Percentiles rank a stretch among this genome's conserved stretches.
These are phyloP conservation scores for Malus fusca DNA, from an alignment of 306 rosid genomes.

Conservation along the genomic window DNA sequence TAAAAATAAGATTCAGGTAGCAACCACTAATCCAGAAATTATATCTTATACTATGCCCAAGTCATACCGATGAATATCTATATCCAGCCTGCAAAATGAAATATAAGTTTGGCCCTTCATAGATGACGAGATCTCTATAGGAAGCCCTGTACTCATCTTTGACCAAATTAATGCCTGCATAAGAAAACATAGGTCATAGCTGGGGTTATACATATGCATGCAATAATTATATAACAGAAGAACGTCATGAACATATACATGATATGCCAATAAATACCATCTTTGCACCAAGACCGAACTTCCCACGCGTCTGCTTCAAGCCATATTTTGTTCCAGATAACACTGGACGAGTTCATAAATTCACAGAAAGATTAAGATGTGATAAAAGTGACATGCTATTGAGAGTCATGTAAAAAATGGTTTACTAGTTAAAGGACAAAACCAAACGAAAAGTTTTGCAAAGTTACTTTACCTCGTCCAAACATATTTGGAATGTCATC, in stretches of 20 bases:
- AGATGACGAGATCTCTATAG: slow-evolving; percentile 81
- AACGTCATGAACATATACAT: slow-evolving; percentile 12
- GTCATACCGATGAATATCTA: slow-evolving; percentile 82
- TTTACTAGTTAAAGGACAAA: neutral
- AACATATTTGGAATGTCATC: slow-evolving; percentile 98
- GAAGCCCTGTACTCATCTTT: slow-evolving; percentile 98
- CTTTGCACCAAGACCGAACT: slow-evolving; percentile 98
- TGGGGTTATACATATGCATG: neutral
- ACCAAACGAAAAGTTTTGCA: slow-evolving; percentile 15
- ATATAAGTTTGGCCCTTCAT: slow-evolving; percentile 67
- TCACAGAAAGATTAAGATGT: slow-evolving; percentile 19
- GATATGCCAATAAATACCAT: slow-evolving; percentile 49
- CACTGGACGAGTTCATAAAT: slow-evolving; percentile 44
- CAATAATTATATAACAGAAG: slow-evolving; percentile 1
- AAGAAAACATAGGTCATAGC: slow-evolving; percentile 3
- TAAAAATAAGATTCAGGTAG: neutral
- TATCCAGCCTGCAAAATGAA: slow-evolving; percentile 89
- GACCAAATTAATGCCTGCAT: slow-evolving; percentile 96
- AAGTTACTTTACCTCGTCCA: slow-evolving; percentile 73
- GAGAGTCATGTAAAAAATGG: neutral
- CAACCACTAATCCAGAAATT: neutral
- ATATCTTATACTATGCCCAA: neutral
- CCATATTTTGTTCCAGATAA: slow-evolving; percentile 97
- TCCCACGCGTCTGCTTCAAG: slow-evolving; percentile 90
- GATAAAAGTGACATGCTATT: neutral